These are phyloP conservation scores for Apiotrichum akiyoshidainum DNA, from an alignment of 1,284 basidiomycete genomes.

Conservation along the genomic window DNA sequence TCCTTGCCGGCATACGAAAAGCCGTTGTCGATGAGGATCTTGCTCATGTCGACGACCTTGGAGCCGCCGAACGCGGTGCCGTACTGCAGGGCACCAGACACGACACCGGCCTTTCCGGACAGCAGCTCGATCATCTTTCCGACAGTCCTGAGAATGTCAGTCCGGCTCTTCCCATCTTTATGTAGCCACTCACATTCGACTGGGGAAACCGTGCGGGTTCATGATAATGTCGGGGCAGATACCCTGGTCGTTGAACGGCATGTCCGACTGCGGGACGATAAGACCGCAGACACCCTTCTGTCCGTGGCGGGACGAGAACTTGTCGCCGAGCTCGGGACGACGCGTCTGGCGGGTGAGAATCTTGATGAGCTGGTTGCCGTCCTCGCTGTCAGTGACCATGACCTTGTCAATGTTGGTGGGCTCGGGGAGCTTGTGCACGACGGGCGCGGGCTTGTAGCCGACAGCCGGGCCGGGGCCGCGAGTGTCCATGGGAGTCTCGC, in stretches of 20 bases:
- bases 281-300: conserved; percentile 99
- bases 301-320: conserved; percentile 96
- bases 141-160: conserved; percentile 60
- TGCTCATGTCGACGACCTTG: conserved; percentile 99
- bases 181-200: conserved; percentile 62
- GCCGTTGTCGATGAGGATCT: conserved; percentile 88
- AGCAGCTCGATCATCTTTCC: conserved; percentile 99
- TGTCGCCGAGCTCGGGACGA: conserved; percentile 94
- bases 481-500: conserved; percentile 87
- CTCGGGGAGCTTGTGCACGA: conserved; percentile 88
- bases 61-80: conserved; percentile 92
- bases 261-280: conserved; percentile 97
- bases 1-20: conserved; percentile 98
- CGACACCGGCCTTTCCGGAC: conserved; percentile 72
- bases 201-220: conserved; percentile 99
- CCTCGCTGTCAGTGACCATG: conserved; percentile 88
- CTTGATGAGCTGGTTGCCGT: conserved; percentile 97
- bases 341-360: conserved; percentile 97
- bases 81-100: conserved; percentile 50
- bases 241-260: conserved; percentile 98
- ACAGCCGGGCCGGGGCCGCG: conserved; percentile 55
- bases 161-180: no score
- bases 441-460: conserved; percentile 78
- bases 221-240: conserved; percentile 95
- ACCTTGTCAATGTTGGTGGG: conserved; percentile 96